Evolutionary conservation across 176 grass and related monocot genomes (phyloP).

Genomic region (Tillandsia fasciculata): DNA sequence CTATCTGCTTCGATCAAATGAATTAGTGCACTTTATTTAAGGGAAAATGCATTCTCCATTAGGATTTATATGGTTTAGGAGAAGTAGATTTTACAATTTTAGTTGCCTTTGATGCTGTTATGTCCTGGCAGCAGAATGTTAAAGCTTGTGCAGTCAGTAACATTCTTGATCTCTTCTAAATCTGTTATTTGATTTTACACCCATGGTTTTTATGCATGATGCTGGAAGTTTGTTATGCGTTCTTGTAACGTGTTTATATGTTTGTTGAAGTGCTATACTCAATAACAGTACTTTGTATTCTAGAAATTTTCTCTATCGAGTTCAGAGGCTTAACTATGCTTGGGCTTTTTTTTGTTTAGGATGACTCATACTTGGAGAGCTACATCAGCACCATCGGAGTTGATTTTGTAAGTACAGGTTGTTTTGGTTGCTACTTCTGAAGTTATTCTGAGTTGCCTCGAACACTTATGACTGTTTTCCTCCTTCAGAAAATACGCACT

Average conservation of each 20-base stretch:
- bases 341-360: background rate
- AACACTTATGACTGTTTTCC: background rate
- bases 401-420: constrained; percentile 18
- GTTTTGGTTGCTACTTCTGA: background rate
- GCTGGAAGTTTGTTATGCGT: background rate
- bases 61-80: background rate
- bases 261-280: too few species aligned
- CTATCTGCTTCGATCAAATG: too few species aligned
- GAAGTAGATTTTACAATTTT: background rate
- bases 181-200: background rate
- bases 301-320: background rate
- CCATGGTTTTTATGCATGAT: background rate
- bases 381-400: constrained; percentile 24
- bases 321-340: background rate
- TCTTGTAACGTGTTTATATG: background rate
- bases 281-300: background rate
- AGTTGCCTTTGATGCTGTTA: background rate
- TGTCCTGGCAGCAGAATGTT: background rate
- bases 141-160: background rate
- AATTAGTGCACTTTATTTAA: background rate
- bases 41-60: background rate
- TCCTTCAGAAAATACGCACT: constrained; percentile 16
- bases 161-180: background rate
- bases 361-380: constrained; percentile 21
- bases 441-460: background rate